phyloP scores from a whole-genome alignment of 768 basidiomycete species.

The Termitomyces eurrhizus region DNA sequence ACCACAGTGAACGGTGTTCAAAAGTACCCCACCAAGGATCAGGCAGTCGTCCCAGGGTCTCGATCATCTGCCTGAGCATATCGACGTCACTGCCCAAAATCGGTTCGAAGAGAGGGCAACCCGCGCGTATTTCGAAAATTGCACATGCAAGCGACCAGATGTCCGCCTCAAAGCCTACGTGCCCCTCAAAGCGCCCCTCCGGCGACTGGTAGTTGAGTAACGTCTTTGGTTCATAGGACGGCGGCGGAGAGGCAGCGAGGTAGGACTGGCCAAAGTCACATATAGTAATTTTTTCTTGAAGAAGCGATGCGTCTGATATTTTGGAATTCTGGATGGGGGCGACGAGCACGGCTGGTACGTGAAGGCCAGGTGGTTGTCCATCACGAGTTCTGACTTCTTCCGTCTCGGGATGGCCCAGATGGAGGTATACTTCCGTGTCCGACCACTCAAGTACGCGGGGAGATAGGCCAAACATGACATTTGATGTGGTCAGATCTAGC shows the following conservation, averaged over 20 bases:
- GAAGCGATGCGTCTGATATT: slow-evolving; percentile 19
- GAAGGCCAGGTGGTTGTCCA: slow-evolving; percentile 19
- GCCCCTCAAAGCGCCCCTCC: slow-evolving; percentile 31
- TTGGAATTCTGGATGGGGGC: slow-evolving; percentile 22
- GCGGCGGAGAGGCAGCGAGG: slow-evolving; percentile 18
- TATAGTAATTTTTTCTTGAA: slow-evolving; percentile 29
- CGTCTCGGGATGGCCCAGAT: slow-evolving; percentile 28
- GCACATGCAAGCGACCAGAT: slow-evolving; percentile 39
- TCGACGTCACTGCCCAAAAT: slow-evolving; percentile 26
- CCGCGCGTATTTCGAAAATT: slow-evolving; percentile 40
- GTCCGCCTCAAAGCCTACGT: slow-evolving; percentile 25
- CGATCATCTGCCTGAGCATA: slow-evolving; percentile 31
- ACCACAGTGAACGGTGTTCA: slow-evolving; percentile 27
- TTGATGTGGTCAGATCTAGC: slow-evolving; percentile 35
- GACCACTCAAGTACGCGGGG: slow-evolving; percentile 25
- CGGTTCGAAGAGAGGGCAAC: slow-evolving; percentile 35
- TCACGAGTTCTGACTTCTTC: slow-evolving; percentile 25
- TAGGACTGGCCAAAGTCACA: slow-evolving; percentile 38
- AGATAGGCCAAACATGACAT: slow-evolving; percentile 30
- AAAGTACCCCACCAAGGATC: slow-evolving; percentile 38
- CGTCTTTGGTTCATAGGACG: slow-evolving; percentile 28
- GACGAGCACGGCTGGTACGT: slow-evolving; percentile 26
- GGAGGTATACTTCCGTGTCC: slow-evolving; percentile 27
- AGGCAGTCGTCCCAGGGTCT: slow-evolving; percentile 35
- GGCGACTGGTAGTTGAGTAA: slow-evolving; percentile 30